A percentile compares a stretch with the other conserved stretches of the same genome.
Conservation (phyloP, 1,284 basidiomycete genomes). For the Sanguinoderma infundibulare region DNA sequence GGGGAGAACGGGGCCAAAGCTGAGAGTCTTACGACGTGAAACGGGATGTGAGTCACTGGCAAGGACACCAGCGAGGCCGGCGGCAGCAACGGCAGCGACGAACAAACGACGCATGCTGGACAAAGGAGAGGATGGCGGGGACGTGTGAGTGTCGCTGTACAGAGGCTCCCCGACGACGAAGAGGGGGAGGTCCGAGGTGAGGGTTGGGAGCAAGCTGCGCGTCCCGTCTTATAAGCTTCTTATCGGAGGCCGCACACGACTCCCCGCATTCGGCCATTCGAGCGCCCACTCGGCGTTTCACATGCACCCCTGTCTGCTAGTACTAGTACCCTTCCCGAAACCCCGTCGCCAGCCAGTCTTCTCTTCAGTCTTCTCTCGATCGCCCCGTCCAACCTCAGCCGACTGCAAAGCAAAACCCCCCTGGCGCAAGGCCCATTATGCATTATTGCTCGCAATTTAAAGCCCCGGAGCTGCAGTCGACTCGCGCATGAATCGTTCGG, state of each 20-base stretch:
- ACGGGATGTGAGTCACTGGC: conserved; percentile 33
- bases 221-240: conserved; percentile 25
- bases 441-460: too few species aligned
- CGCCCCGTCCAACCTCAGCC: too few species aligned
- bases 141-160: conserved; percentile 7
- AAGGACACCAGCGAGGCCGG: conserved; percentile 36
- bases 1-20: conserved; percentile 77
- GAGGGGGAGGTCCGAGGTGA: conserved; percentile 31
- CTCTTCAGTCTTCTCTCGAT: too few species aligned
- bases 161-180: conserved; percentile 26
- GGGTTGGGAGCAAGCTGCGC: conserved; percentile 25
- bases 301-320: conserved; percentile 9
- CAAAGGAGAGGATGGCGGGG: conserved; percentile 13
- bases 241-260: conserved; percentile 24
- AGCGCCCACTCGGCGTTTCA: conserved; percentile 7
- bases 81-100: conserved; percentile 38
- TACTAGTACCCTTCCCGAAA: conserved; percentile 10
- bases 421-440: too few species aligned
- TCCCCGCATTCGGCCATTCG: conserved; percentile 15
- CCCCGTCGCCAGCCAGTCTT: neutral
- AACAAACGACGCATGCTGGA: conserved; percentile 38
- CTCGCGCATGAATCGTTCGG: too few species aligned
- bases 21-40: conserved; percentile 73
- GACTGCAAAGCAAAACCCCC: too few species aligned
- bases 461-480: too few species aligned